Base-by-base conservation (phyloP, 345 rosid species). In the Heritiera fomes region DNA sequence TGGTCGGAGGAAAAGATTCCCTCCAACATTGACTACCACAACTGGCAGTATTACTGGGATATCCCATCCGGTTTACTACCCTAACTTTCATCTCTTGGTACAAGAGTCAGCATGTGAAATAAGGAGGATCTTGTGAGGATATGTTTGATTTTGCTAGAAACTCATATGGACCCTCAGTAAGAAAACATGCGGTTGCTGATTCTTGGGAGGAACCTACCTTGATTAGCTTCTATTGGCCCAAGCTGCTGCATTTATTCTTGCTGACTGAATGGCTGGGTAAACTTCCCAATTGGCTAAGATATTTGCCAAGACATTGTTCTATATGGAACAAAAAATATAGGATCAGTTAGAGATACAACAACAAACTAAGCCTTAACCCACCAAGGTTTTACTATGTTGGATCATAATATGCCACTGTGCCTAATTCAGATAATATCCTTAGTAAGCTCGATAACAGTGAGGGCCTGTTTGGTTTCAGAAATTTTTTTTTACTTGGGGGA, bases 261-360 rank as follows among this genome's bases (percentile, higher is more conserved):
- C 46, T 64, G 46, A 64, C 12, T 65, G 47, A 17, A 65, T 64
- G 69, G 69, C 69, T 62, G 30, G 41, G 66, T 30, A 32, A 62
- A 62, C 66, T 64, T 40, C 23, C 23, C 8, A 60, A 60, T 14
- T 34, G 0, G 68, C 68, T 34, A n/a, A 13, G 45, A 34, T 63
- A 32, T 32, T 63, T 63, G 49, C 45, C 68, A 63, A 34, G 10
- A 34, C n/a, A 5, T 18, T 32, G 45, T 63, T 63, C 41, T 34
- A 61, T 34, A 61, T 4, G 34, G 68, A 9, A 63, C 11, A 34
- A 63, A 34, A 63, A 34, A 10, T 63, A 18, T 63, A 62, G 66
- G 30, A 1, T 13, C 43, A 11, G 41, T 2, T 63, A 11, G 17
- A 60, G 64, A 60, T 23, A 60, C 64, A 59, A 62, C 40, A 32